Conservation (phyloP, 2,329 filamentous ascomycete species). For the Diaporthe sp. region DNA sequence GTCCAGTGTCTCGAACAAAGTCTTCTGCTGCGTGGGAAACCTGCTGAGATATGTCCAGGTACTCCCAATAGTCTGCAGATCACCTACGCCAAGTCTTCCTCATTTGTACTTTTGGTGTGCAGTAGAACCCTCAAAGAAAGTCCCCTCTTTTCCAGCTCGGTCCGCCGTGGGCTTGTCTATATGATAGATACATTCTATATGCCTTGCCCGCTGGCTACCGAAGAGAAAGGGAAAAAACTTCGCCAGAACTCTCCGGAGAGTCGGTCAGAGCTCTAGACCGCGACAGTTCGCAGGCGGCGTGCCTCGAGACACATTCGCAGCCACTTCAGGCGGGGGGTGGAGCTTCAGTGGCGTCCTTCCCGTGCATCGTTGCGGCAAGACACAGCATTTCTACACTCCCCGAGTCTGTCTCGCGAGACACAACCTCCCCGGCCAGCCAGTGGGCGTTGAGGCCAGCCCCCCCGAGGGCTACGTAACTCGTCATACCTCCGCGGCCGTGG, state of each 20-base stretch:
- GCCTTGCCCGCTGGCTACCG: not conserved
- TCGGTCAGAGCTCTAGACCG: not conserved
- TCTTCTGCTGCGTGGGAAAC: constrained; percentile 1
- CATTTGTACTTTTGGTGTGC: constrained; percentile 9
- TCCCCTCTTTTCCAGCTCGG: not conserved
- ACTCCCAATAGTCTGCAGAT: constrained; percentile 15
- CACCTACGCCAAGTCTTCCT: not conserved
- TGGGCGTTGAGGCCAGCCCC: not conserved
- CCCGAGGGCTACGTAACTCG: constrained; percentile 20
- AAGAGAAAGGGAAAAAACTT: not conserved
- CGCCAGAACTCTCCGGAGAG: not conserved
- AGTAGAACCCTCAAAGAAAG: not conserved
- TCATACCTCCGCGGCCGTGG: constrained; percentile 27
- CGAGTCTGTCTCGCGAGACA: constrained; percentile 15
- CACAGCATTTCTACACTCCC: constrained; percentile 26
- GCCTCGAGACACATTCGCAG: not conserved
- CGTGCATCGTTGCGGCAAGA: constrained; percentile 15
- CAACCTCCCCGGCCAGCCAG: constrained; percentile 5
- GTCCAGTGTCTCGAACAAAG: not conserved
- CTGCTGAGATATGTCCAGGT: not conserved
- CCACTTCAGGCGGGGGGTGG: not conserved
- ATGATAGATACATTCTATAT: not conserved
- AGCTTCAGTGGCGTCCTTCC: constrained; percentile 16
- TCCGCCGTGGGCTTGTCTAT: not conserved
- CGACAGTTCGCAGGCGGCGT: not conserved